These are phyloP conservation scores for Russula brevipes DNA, from an alignment of 768 basidiomycete species.

Conservation along the genomic window DNA sequence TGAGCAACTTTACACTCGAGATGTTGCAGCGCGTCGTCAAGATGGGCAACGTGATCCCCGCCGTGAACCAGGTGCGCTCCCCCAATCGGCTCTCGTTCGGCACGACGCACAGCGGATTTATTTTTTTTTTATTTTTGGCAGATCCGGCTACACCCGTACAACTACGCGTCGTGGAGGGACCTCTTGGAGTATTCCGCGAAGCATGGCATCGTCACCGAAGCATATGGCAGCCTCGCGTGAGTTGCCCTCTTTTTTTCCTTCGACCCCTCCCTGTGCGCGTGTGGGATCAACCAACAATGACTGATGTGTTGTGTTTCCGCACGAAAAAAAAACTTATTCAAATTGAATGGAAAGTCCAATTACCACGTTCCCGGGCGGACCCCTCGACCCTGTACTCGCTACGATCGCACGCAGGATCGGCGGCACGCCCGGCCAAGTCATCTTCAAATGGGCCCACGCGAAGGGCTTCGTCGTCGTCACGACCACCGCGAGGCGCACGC, in stretches of 20 bases:
- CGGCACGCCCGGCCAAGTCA: conserved; percentile 57
- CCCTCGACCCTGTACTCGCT: conserved; percentile 53
- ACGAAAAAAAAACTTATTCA: no score
- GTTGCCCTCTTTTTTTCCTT: conserved; percentile 22
- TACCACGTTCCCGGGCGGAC: conserved; percentile 54
- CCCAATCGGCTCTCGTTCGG: no score
- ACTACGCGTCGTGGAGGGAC: conserved; percentile 54
- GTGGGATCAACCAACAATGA: neutral
- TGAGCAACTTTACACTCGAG: conserved; percentile 58
- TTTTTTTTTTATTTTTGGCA: conserved; percentile 26
- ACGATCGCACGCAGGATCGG: conserved; percentile 49
- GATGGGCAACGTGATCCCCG: conserved; percentile 51
- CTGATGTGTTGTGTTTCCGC: neutral
- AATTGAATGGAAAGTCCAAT: conserved; percentile 41
- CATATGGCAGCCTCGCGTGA: conserved; percentile 59
- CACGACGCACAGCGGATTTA: no score
- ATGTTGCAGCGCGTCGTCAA: conserved; percentile 50
- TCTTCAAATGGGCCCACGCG: conserved; percentile 62
- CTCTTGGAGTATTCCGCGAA: conserved; percentile 50
- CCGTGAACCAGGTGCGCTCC: conserved; percentile 60
- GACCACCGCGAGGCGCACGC: conserved; percentile 24
- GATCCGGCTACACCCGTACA: conserved; percentile 70
- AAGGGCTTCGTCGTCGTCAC: conserved; percentile 68
- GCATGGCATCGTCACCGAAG: conserved; percentile 57
- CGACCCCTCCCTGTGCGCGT: neutral